phyloP scores from a whole-genome alignment of 2,329 filamentous ascomycete genomes.

The Cryoendolithus antarcticus region DNA sequence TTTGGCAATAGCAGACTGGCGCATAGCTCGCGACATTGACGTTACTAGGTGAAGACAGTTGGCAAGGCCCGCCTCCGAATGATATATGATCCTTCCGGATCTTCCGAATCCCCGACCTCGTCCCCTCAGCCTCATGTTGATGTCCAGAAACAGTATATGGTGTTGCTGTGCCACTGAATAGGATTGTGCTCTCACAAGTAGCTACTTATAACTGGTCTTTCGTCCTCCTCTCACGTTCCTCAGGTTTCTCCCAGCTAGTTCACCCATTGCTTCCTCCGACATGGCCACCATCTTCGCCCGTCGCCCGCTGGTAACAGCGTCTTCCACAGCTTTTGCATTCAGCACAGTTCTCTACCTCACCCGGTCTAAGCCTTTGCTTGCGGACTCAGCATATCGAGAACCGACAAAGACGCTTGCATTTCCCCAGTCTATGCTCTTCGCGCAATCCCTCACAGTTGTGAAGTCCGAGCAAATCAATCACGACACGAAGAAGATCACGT shows the following conservation, averaged over 20 bases:
- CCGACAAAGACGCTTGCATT: slow-evolving; percentile 17
- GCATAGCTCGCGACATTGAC: no score
- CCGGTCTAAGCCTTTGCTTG: slow-evolving; percentile 5
- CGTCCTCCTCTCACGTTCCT: not conserved
- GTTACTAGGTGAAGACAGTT: no score
- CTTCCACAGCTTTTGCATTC: slow-evolving; percentile 2
- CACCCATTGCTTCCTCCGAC: not conserved
- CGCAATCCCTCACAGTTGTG: slow-evolving; percentile 17
- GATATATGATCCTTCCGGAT: no score
- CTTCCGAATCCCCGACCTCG: no score
- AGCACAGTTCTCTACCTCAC: slow-evolving; percentile 8
- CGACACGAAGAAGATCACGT: slow-evolving; percentile 22
- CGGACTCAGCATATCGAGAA: slow-evolving; percentile 17
- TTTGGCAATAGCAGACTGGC: no score
- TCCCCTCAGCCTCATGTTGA: no score
- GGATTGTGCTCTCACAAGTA: no score
- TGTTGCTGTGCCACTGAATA: no score
- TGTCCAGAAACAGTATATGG: no score
- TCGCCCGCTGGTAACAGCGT: slow-evolving; percentile 7
- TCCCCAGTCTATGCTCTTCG: slow-evolving; percentile 22
- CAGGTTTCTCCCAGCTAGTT: no score
- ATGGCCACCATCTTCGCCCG: slow-evolving; percentile 8
- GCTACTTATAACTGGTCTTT: no score
- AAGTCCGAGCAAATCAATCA: slow-evolving; percentile 22
- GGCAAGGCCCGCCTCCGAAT: no score